phyloP scores from a whole-genome alignment of 148 eudicot genomes.

The Amaranthus cruentus region DNA sequence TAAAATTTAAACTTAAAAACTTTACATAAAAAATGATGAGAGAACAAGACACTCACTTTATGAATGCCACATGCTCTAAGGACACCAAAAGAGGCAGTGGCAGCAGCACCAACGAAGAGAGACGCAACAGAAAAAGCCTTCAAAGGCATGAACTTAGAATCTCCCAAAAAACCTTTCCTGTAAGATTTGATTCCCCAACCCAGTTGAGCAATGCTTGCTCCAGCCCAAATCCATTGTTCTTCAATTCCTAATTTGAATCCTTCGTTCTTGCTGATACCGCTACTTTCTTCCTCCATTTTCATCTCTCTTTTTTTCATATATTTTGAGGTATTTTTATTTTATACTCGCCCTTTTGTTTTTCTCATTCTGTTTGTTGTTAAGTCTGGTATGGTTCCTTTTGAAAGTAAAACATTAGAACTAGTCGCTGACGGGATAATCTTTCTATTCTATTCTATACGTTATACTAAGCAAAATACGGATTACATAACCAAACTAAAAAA shows the following conservation, averaged over 20 bases:
- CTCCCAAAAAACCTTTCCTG: conserved; percentile 7
- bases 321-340: too few relatives aligned
- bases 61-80: conserved; percentile 17
- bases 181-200: conserved; percentile 12
- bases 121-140: conserved; percentile 20
- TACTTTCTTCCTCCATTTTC: conserved; percentile 6
- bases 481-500: too few relatives aligned
- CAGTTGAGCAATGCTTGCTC: conserved; percentile 18
- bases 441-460: too few relatives aligned
- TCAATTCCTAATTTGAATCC: not conserved
- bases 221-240: not conserved
- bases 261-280: not conserved
- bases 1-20: not conserved
- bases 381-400: too few relatives aligned
- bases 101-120: conserved; percentile 21
- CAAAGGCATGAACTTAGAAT: conserved; percentile 18
- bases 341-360: too few relatives aligned
- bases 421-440: too few relatives aligned
- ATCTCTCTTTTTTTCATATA: not conserved
- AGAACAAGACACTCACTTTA: not conserved
- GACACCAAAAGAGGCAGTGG: conserved; percentile 9
- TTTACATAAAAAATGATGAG: not conserved
- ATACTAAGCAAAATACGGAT: too few relatives aligned
- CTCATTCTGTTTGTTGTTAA: too few relatives aligned
- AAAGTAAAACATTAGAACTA: too few relatives aligned